phyloP scores from a whole-genome alignment of 164 flowering plant genomes.

The Umbilicus rupestris region DNA sequence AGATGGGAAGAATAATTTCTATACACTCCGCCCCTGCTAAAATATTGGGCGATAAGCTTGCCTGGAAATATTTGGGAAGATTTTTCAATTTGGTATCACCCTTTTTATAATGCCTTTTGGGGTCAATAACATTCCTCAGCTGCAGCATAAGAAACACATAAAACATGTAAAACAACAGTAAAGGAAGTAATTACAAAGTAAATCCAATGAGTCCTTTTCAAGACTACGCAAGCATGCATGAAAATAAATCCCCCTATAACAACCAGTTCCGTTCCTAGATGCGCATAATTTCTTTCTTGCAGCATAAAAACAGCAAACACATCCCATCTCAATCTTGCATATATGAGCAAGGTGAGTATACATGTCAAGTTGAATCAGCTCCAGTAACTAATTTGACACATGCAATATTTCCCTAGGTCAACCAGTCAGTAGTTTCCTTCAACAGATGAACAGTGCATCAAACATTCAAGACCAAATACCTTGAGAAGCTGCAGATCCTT shows the following conservation, averaged over 20 bases:
- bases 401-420: too few relatives aligned
- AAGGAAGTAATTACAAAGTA: neutral
- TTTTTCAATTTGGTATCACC: slow-evolving; percentile 51
- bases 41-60: slow-evolving; percentile 14
- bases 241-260: neutral
- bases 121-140: slow-evolving; percentile 71
- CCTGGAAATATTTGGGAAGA: slow-evolving; percentile 87
- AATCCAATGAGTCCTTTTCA: neutral
- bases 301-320: too few relatives aligned
- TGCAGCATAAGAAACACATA: slow-evolving; percentile 19
- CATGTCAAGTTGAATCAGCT: too few relatives aligned
- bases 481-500: slow-evolving; percentile 73
- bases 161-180: slow-evolving; percentile 1
- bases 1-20: neutral
- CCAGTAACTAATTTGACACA: too few relatives aligned
- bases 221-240: neutral
- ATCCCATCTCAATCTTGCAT: too few relatives aligned
- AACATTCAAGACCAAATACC: slow-evolving; percentile 26
- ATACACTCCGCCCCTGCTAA: neutral
- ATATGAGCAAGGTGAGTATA: too few relatives aligned
- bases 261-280: too few relatives aligned
- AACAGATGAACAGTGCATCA: too few relatives aligned
- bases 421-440: too few relatives aligned
- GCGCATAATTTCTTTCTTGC: too few relatives aligned
- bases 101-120: slow-evolving; percentile 91